Base-by-base conservation (phyloP, 2,329 filamentous ascomycete genomes). In the Fusarium nisikadoi region DNA sequence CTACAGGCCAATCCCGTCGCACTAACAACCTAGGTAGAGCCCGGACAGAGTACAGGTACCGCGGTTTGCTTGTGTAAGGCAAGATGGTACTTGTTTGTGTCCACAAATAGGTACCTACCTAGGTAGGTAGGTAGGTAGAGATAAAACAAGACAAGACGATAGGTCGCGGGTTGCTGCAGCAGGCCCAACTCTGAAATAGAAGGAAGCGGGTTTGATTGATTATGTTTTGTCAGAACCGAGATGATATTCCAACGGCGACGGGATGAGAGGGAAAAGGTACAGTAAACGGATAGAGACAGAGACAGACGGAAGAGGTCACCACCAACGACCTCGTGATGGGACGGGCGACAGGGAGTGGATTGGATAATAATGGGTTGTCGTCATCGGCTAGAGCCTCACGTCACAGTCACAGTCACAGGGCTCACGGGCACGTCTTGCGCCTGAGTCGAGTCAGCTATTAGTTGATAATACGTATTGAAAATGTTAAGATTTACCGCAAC, bases 381-480 rank as follows among this genome's bases (percentile, higher is more conserved):
- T 77, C 75, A 77, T 77, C 75, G 75, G 75, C 75, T 75, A 75
- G 75, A 66, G 63, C 63, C 63, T 66, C 63, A 77, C 72, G 72
- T 77, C 75, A 77, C 68, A 72, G 61, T 58, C 49, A 52, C 45
- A 53, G 61, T 58, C 49, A 52, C 45, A 53, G 56, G 56, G 62
- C 42, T 65, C 62, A 65, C 49, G 39, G 59, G 41, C 63, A 47
- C 33, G 42, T 61, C 49, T 61, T 62, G 53, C 53, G 62, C 62
- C 53, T 62, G 68, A 61, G 52, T 47, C 47, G 47, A 62, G 62
- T 46, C 43, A 56, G 23, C 49, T 53, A 36, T 38, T 16, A 35
- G 17, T 50, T 35, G 46, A 50, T 17, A 36, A 25, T 43, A 47
- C 23, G 23, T 25, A 25, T 25, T 4, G 23, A 25, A 56, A 43